Evolutionary conservation across 2,329 filamentous ascomycete genomes (phyloP).

Genomic region (Xylaria sp.): DNA sequence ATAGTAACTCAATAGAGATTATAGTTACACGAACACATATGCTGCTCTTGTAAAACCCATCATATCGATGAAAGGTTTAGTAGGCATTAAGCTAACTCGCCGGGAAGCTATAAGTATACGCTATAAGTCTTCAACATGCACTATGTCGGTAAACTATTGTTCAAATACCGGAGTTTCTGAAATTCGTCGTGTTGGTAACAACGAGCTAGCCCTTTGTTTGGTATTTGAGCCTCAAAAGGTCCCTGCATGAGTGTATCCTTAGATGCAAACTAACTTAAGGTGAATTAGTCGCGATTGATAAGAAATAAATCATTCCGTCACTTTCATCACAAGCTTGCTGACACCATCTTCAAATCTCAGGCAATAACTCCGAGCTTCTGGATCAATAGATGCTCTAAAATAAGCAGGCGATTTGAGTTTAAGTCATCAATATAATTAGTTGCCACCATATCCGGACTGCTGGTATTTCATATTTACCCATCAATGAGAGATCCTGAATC

Average conservation of each 20-base stretch:
- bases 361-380: not conserved
- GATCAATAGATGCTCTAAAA: not conserved
- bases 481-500: not conserved
- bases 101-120: not conserved
- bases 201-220: not conserved
- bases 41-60: not conserved
- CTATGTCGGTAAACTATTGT: too few species aligned
- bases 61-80: not conserved
- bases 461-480: constrained; percentile 9
- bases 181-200: not conserved
- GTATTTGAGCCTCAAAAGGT: not conserved
- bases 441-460: not conserved
- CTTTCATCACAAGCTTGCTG: not conserved
- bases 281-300: constrained; percentile 1
- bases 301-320: not conserved
- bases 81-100: not conserved
- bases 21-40: not conserved
- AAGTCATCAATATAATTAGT: constrained; percentile 1
- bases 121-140: not conserved
- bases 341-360: constrained; percentile 4
- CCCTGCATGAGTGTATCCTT: not conserved
- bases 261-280: not conserved
- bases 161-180: not conserved
- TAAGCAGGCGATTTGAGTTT: constrained; percentile 15
- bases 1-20: not conserved